Evolutionary conservation across 768 basidiomycete genomes (phyloP), one percentile per base, ranked within the genome.

Genomic region (Erythrobasidium yunnanense): DNA sequence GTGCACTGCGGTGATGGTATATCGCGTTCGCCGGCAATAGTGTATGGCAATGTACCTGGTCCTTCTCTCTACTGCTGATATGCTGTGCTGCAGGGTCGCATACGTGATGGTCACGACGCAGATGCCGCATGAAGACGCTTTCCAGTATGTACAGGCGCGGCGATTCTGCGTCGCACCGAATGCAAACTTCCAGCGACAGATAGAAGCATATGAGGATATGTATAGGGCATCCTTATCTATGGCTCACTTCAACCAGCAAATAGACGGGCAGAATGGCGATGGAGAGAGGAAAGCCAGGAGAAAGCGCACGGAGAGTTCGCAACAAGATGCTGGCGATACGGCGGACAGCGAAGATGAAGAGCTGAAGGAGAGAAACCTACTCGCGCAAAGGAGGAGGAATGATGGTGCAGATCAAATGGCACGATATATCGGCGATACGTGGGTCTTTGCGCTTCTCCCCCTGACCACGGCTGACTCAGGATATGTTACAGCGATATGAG

Each of bases 141-240:
- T 73, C 46, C 32, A 49, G 2, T 70, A 72, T 27, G 73, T 73
- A 8, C 73, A 73, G 52, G 38, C 65, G 1, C 81, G 90, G 51
- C 82, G 90, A 49, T 95, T 93, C 72, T 95, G 90, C 76, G 91
- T 92, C 69, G 88, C 88, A 0, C 91, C 90, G 11, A 90, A 93
- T 71, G 84, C 86, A 15, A 90, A 89, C 2, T 95, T 95, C 77
- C 75, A 92, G 71, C 88, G 87, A 8, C 90, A 93, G 75, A 86
- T 93, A 74, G 92, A 93, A 82, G 90, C 91, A 78, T 93, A 91
- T 70, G 88, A 92, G 76, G 87, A 89, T 2, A 93, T 93, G 73
- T 88, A 91, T 74, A 84, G 83, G 71, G 90, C 90, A 7, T 83
- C 79, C 62, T 78, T 83, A 23, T 87, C 87, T 0, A 80, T 89